These are phyloP conservation scores for Fonsecaea multimorphosa DNA, from an alignment of 2,329 filamentous ascomycete genomes.

Conservation along the genomic window DNA sequence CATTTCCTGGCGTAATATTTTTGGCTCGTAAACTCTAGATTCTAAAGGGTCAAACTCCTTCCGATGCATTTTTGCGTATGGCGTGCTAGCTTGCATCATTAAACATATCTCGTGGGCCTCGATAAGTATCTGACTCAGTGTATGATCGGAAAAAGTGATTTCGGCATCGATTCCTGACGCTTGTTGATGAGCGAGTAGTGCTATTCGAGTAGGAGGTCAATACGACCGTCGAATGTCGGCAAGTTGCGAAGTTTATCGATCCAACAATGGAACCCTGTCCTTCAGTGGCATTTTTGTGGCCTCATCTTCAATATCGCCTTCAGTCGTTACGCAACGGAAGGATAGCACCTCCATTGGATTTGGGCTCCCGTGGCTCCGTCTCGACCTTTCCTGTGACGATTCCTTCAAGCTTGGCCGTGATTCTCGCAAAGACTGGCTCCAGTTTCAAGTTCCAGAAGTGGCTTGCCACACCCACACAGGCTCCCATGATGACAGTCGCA, in stretches of 20 bases:
- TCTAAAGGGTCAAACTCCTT: no score
- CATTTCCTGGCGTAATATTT: no score
- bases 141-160: no score
- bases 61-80: no score
- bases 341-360: conserved; percentile 19
- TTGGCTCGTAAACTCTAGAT: no score
- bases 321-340: conserved; percentile 32
- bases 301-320: neutral
- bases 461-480: conserved; percentile 68
- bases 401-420: conserved; percentile 40
- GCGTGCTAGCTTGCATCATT: no score
- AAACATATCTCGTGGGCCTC: no score
- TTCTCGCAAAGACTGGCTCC: conserved; percentile 57
- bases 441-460: conserved; percentile 62
- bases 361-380: conserved; percentile 19
- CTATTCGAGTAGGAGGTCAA: no score
- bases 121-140: no score
- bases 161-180: no score
- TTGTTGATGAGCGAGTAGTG: no score
- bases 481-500: conserved; percentile 61
- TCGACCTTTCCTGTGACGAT: conserved; percentile 26
- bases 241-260: neutral
- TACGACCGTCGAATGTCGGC: neutral
- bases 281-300: neutral
- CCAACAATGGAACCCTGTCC: neutral